Percentiles rank a stretch among this genome's conserved stretches.
Evolutionary conservation across 1,284 basidiomycete species (phyloP).

Genomic region (Meira miltonrushii): DNA sequence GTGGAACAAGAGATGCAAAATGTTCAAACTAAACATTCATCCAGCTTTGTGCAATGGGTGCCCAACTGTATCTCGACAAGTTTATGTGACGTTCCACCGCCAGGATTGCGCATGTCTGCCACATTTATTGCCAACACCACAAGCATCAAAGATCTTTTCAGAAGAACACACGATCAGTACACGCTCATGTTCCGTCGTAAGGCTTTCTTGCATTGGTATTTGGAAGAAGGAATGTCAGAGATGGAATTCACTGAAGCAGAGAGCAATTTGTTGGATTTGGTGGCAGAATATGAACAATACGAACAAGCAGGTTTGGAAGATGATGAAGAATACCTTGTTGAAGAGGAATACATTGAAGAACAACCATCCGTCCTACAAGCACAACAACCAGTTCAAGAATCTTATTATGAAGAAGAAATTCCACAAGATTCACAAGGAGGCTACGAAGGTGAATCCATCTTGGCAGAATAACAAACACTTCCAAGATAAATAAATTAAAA

Average conservation of each 20-base stretch:
- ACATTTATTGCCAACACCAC: slow-evolving; percentile 54
- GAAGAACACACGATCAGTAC: slow-evolving; percentile 52
- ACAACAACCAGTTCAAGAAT: neutral
- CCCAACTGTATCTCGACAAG: slow-evolving; percentile 52
- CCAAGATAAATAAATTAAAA: too few species aligned
- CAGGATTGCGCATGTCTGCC: slow-evolving; percentile 50
- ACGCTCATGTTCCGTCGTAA: slow-evolving; percentile 53
- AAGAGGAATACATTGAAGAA: slow-evolving; percentile 14
- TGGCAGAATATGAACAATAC: slow-evolving; percentile 53
- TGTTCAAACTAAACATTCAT: slow-evolving; percentile 48
- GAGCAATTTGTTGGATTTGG: slow-evolving; percentile 51
- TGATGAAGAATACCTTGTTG: slow-evolving; percentile 9
- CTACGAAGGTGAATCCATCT: too few species aligned
- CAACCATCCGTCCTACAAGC: neutral
- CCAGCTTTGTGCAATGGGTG: slow-evolving; percentile 53
- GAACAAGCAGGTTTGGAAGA: slow-evolving; percentile 12
- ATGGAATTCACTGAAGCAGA: slow-evolving; percentile 55
- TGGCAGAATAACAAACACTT: too few species aligned
- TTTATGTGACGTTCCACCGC: slow-evolving; percentile 50
- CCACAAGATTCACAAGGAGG: too few species aligned
- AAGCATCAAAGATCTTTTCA: slow-evolving; percentile 49
- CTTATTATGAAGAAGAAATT: too few species aligned
- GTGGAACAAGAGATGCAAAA: slow-evolving; percentile 52
- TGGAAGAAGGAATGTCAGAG: slow-evolving; percentile 54
- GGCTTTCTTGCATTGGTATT: slow-evolving; percentile 54